Evolutionary conservation across 176 grass and related monocot species (phyloP).

Genomic region (Carex myosuroides): DNA sequence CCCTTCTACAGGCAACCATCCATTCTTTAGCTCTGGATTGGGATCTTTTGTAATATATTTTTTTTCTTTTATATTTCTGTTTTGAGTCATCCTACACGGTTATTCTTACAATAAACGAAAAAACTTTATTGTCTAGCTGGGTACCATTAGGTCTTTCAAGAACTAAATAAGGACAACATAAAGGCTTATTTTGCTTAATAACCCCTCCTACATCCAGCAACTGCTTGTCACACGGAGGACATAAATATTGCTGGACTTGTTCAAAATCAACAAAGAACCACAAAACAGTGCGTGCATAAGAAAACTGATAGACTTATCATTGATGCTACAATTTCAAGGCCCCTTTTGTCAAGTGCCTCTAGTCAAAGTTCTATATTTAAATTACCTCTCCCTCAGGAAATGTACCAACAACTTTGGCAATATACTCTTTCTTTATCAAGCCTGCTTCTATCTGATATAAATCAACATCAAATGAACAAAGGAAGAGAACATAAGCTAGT

Average conservation of each 20-base stretch:
- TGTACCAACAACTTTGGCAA: constrained; percentile 81
- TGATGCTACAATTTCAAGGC: neutral
- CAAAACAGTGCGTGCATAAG: neutral
- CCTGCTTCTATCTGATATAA: constrained; percentile 60
- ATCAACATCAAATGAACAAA: neutral
- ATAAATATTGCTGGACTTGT: neutral
- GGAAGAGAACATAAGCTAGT: neutral
- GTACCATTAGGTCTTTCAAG: neutral
- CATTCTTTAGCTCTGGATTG: neutral
- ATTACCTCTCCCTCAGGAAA: constrained; percentile 88
- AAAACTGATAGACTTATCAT: neutral
- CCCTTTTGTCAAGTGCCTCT: neutral
- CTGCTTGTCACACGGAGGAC: neutral
- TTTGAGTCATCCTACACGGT: neutral
- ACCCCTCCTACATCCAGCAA: neutral
- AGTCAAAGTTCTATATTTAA: neutral
- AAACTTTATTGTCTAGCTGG: neutral
- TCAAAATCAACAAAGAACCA: neutral
- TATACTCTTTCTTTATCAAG: constrained; percentile 84
- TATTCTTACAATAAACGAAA: neutral
- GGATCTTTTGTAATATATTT: neutral
- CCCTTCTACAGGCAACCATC: neutral
- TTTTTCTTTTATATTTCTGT: neutral
- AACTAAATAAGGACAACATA: neutral
- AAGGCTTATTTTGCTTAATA: neutral